These are phyloP conservation scores for Teratosphaeria pseudoeucalypti DNA, from an alignment of 2,329 filamentous ascomycete species.

Conservation along the genomic window DNA sequence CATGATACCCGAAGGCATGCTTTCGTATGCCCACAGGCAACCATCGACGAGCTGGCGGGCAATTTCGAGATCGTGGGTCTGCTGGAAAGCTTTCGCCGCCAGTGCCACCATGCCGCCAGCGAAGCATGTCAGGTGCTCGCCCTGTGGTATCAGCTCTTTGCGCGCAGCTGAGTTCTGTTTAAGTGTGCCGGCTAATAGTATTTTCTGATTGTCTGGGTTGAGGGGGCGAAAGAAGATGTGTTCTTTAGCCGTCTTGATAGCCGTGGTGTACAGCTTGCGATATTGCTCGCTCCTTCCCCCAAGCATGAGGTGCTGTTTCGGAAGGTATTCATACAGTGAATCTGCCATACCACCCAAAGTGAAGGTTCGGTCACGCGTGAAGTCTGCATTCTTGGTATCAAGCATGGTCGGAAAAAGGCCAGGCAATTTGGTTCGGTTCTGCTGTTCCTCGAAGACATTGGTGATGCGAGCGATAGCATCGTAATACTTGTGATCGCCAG, in stretches of 20 bases:
- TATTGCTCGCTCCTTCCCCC: slow-evolving; percentile 31
- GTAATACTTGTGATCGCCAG: slow-evolving; percentile 36
- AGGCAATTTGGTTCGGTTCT: slow-evolving; percentile 32
- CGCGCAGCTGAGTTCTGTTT: slow-evolving; percentile 16
- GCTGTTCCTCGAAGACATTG: slow-evolving; percentile 30
- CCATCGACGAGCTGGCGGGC: slow-evolving; percentile 48
- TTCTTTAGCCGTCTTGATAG: slow-evolving; percentile 38
- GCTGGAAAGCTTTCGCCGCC: slow-evolving; percentile 46
- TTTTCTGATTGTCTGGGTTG: slow-evolving; percentile 33
- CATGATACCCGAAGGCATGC: slow-evolving; percentile 49
- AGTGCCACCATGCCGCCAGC: slow-evolving; percentile 53
- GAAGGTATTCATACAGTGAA: slow-evolving; percentile 32
- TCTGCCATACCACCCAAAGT: slow-evolving; percentile 28
- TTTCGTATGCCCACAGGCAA: slow-evolving; percentile 52
- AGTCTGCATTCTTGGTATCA: slow-evolving; percentile 30
- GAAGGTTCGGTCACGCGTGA: slow-evolving; percentile 31
- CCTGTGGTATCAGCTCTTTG: slow-evolving; percentile 36
- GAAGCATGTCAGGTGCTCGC: slow-evolving; percentile 51
- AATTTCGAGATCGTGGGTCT: slow-evolving; percentile 45
- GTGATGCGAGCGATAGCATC: slow-evolving; percentile 36
- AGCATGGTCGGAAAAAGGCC: slow-evolving; percentile 39
- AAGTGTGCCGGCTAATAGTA: slow-evolving; percentile 37
- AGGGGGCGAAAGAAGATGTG: slow-evolving; percentile 41
- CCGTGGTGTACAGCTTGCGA: slow-evolving; percentile 36
- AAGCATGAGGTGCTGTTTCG: slow-evolving; percentile 38